Evolutionary conservation across 768 basidiomycete species (phyloP), one percentile per base, ranked within the genome.

Genomic region (Kwoniella sp.): DNA sequence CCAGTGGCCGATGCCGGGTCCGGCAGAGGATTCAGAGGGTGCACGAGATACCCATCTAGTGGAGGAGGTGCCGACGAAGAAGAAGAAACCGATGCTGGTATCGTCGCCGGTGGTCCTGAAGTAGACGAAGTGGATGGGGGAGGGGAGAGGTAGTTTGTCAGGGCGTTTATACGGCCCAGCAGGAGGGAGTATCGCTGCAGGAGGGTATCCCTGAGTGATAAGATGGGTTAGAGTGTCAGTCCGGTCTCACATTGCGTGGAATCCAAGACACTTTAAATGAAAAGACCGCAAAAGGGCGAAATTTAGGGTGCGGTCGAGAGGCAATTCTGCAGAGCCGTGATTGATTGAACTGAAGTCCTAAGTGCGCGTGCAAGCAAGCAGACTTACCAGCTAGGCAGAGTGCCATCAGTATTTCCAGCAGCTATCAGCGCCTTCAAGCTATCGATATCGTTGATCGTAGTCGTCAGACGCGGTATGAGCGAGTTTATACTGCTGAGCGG

Each of bases 361-460:
- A 45, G n/a, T n/a, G 38, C 38, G 38, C 11, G n/a, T 9, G 26
- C n/a, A n/a, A n/a, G n/a, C n/a, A n/a, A n/a, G n/a, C n/a, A n/a
- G n/a, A 57, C 75, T 26, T 26, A 78, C 76, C 76, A 78, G 48
- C 68, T 73, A 2, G 74, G 74, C 63, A 78, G 29, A 25, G 61
- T 69, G 4, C 74, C 74, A 61, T 78, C 67, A n/a, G 58, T 48
- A 29, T 61, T 56, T 0, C 74, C 74, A n/a, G 61, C 31, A 2
- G 55, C 76, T 2, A 78, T 47, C 2, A 70, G 58, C 15, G 53
- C 47, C 37, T 70, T 67, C 28, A 78, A 65, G 7, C 61, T 34
- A 52, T 78, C 76, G 23, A 78, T 78, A 65, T 78, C 76, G 47
- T 73, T 71, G 57, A 78, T 78, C 5, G 76, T 70, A 0, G 69